These are phyloP conservation scores for Suillus occidentalis DNA, from an alignment of 768 basidiomycete genomes.

Conservation along the genomic window DNA sequence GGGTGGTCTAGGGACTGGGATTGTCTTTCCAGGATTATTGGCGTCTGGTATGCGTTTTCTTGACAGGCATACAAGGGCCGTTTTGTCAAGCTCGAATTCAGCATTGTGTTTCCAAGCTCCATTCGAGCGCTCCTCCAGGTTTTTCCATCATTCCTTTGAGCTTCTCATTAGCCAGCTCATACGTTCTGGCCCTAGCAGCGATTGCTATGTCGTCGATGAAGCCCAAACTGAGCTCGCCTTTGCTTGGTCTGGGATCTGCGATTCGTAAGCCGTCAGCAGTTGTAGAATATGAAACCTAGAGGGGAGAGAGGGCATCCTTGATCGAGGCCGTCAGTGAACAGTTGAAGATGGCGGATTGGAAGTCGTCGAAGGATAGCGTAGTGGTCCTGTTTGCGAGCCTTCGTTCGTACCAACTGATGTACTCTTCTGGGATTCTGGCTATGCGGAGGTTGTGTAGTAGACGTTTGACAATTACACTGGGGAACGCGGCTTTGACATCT, in stretches of 20 bases:
- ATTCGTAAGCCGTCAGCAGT: conserved; percentile 20
- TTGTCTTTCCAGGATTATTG: too few species aligned
- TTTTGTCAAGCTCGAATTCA: conserved; percentile 11
- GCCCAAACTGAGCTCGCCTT: neutral
- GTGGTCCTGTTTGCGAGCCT: neutral
- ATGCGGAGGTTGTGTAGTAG: neutral
- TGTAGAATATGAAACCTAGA: conserved; percentile 30
- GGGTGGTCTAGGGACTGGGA: too few species aligned
- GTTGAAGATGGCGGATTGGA: conserved; percentile 15
- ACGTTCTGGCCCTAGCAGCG: neutral
- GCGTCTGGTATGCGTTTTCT: too few species aligned
- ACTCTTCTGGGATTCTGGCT: neutral
- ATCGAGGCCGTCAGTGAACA: conserved; percentile 25
- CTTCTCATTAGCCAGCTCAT: neutral
- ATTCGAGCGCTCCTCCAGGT: neutral
- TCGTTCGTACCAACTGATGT: conserved; percentile 2
- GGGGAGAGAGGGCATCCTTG: conserved; percentile 30
- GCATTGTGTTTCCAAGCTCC: neutral
- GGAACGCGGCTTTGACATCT: conserved; percentile 19
- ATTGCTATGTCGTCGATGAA: conserved; percentile 12
- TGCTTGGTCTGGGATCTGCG: neutral
- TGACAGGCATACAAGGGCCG: neutral
- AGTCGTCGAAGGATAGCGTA: conserved; percentile 27
- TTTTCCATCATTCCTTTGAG: conserved; percentile 6
- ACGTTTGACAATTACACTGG: conserved; percentile 3